Evolutionary conservation across 2,329 filamentous ascomycete genomes (phyloP), one percentile per base, ranked within the genome.

Genomic region (Cordyceps fumosorosea): DNA sequence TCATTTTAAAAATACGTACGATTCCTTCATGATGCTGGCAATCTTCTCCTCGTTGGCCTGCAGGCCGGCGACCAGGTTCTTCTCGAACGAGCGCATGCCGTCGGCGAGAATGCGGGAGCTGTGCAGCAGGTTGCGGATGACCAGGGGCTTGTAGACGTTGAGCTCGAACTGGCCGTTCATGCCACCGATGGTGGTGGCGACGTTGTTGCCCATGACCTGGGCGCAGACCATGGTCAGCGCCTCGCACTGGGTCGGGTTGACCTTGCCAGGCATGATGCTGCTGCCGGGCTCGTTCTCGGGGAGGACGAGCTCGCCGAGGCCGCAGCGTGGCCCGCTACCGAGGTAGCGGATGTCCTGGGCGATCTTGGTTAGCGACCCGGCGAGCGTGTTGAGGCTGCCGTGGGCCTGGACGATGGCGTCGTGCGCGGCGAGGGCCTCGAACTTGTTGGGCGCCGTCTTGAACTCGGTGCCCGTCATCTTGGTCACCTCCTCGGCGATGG

Each of bases 251-350:
- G 95, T 99, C 37, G 95, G 95, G 82, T 99, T 99, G 75, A 99
- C 95, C 83, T 99, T 99, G 72, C 95, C 95, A 51, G 95, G 95
- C 95, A 99, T 99, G 82, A 99, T 98, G 69, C 90, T 96, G 72
- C 89, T 95, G 66, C 93, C 93, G 40, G 95, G 95, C 82, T 99
- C 95, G 80, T 99, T 99, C 81, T 99, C 95, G 29, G 95, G 95
- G 57, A 99, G 86, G 72, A 85, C 85, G 66, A 99, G 85, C 81
- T 99, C 95, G 67, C 93, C 93, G 24, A 98, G 88, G 72, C 95
- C 95, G 77, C 95, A 98, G 64, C 95, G 91, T 62, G 95, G 95
- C 18, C 95, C 95, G 68, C 91, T 96, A 70, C 95, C 95, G 58
- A 98, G 90, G 81, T 96, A 98, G 72, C 95, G 89, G 74, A 99